Evolutionary conservation across 768 basidiomycete genomes (phyloP), one percentile per base, ranked within the genome.

Genomic region (Lactarius hatsudake): DNA sequence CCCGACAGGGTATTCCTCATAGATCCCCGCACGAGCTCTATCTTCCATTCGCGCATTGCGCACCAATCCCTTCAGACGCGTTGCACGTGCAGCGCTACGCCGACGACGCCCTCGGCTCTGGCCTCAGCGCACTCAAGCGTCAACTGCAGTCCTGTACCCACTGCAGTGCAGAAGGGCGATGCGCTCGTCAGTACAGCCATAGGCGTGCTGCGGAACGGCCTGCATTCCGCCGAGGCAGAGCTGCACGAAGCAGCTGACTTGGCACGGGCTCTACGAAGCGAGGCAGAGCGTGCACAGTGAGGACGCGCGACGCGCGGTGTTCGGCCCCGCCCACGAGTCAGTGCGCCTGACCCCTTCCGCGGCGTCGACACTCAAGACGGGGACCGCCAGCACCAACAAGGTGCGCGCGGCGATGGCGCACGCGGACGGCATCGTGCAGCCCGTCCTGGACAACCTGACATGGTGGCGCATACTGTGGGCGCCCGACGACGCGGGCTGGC

Each of bases 61-160:
- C 67, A 71, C 79, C 10, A 76, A 83, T 53, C 78, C 78, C 83
- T 0, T 75, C 75, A 5, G 84, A 84, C 1, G 68, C 84, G 17
- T 71, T 78, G 3, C 81, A 83, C 38, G 80, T 92, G 17, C 86
- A 90, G 67, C 79, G 78, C 65, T 93, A 86, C 75, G 88, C 90
- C 72, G 82, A 85, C 67, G 82, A 86, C 10, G 86, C 84, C 65
- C 73, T 83, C 28, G 82, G 79, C 8, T 92, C 90, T 23, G 78
- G 81, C n/a, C 63, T 71, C 12, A 63, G 57, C 36, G 20, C 42
- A 28, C 65, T 71, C 36, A 61, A 32, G 26, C 53, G 34, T n/a
- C 28, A 51, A 18, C 57, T 71, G 12, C 69, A 59, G 10, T 51
- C 59, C 5, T n/a, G 26, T 68, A 17, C 62, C 62, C 28, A 68